Percentiles rank a stretch among this genome's conserved stretches.
These are phyloP conservation scores for Heterobasidion annosum DNA, from an alignment of 1,284 basidiomycete species.

Conservation along the genomic window DNA sequence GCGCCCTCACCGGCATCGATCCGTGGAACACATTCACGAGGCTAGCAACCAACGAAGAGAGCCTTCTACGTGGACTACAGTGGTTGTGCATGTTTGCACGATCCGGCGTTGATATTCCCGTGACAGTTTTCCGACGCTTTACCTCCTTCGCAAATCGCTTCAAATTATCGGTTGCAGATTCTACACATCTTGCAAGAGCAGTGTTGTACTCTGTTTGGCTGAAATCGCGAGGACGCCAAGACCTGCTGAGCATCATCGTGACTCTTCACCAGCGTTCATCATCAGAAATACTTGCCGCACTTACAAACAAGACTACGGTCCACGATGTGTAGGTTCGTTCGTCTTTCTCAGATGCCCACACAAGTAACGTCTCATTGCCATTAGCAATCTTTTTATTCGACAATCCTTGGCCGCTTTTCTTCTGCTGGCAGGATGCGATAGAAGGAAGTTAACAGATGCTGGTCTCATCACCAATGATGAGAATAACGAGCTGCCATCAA, in stretches of 20 bases:
- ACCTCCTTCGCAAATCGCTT: constrained; percentile 30
- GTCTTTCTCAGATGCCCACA: not conserved
- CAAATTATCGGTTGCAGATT: constrained; percentile 32
- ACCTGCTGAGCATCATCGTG: constrained; percentile 41
- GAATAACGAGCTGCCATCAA: constrained; percentile 39
- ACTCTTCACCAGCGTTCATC: constrained; percentile 36
- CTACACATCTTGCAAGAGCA: constrained; percentile 37
- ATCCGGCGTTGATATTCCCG: constrained; percentile 63
- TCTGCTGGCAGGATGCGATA: constrained; percentile 56
- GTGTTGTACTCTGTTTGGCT: constrained; percentile 44
- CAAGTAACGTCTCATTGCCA: constrained; percentile 15
- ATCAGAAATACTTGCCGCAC: constrained; percentile 24
- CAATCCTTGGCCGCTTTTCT: constrained; percentile 49
- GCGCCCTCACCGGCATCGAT: constrained; percentile 28
- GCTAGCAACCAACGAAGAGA: constrained; percentile 33
- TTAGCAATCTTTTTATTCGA: constrained; percentile 37
- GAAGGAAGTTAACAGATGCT: constrained; percentile 29
- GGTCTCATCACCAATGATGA: constrained; percentile 40
- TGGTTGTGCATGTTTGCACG: constrained; percentile 61
- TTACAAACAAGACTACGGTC: constrained; percentile 20
- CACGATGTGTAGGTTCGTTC: constrained; percentile 25
- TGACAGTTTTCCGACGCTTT: constrained; percentile 37
- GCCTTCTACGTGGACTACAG: constrained; percentile 40
- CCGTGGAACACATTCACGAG: constrained; percentile 47
- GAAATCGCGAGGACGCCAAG: constrained; percentile 45